Evolutionary conservation across 495 filamentous ascomycete species (phyloP), one percentile per base, ranked within the genome.

Genomic region (Penicillium arizonense): DNA sequence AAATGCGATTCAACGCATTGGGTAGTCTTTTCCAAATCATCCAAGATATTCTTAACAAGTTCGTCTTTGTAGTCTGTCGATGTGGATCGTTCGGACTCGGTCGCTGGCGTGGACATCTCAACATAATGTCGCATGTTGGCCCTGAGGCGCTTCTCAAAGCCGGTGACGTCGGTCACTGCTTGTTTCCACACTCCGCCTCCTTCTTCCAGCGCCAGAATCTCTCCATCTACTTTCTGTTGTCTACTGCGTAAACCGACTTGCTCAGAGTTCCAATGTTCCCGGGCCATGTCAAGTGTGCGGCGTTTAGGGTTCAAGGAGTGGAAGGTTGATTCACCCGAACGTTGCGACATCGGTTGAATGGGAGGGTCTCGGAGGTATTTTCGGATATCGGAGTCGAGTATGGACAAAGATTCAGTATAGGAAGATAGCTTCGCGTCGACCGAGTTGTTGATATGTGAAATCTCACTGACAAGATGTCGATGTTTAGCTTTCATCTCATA

Each of bases 161-260:
- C 74, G 7, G 73, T 73, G 0, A 96, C 78, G 18, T 87, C 72
- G 13, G 71, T 65, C 7, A 90, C 63, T 2, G 86, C 82, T 36
- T 84, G 79, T 53, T 87, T 82, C 94, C 94, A 98, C 20, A 96
- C 71, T 44, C 80, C 72, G 4, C 82, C 87, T 6, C 94, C 94
- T 59, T 94, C 88, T 41, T 94, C 86, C n/a, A 97, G 68, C 0
- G 93, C 94, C 6, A 73, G 59, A 21, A 82, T 82, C 63, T 98
- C 92, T 38, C 72, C 72, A 55, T 88, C 77, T 6, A 89, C 84
- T 36, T 79, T 73, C 20, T 75, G 56, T 44, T 83, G 82, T 52
- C 84, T 81, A 58, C 74, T 68, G 41, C 78, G 72, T 9, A 92
- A 67, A 0, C 74, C 69, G 11, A 73, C 71, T 21, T 84, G 74